A percentile compares a stretch with the other conserved stretches of the same genome.
phyloP scores from a whole-genome alignment of 139 green algal genomes.

The Picochlorum sp. region DNA sequence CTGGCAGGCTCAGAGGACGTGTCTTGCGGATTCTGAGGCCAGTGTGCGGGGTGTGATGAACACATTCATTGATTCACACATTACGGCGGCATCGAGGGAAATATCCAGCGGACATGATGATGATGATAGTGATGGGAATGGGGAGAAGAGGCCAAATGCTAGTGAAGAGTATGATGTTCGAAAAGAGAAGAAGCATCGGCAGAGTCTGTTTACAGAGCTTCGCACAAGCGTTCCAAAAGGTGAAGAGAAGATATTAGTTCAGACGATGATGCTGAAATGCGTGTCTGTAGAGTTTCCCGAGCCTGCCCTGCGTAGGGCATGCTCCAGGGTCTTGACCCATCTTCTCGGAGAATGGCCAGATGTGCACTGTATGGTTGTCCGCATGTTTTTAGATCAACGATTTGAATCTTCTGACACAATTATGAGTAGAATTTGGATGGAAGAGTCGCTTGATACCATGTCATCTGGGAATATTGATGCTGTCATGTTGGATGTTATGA shows the following conservation, averaged over 20 bases:
- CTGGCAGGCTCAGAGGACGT: slow-evolving; percentile 48
- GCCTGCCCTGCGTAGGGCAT: neutral
- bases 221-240: neutral
- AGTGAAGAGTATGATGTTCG: neutral
- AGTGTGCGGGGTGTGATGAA: slow-evolving; percentile 14
- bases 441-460: neutral
- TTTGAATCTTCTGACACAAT: too few species aligned
- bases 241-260: neutral
- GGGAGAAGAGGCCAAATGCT: neutral
- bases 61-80: slow-evolving; percentile 10
- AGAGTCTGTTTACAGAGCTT: slow-evolving; percentile 3
- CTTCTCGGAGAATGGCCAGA: neutral
- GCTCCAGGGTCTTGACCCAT: neutral
- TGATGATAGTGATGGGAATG: neutral
- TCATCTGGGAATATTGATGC: neutral
- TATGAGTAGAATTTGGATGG: too few species aligned
- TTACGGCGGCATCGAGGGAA: neutral
- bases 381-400: too few species aligned
- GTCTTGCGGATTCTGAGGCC: slow-evolving; percentile 18
- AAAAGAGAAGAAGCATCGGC: neutral
- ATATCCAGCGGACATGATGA: neutral
- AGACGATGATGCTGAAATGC: neutral
- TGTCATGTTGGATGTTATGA: neutral
- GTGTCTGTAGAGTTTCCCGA: neutral
- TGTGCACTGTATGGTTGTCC: neutral